These are phyloP conservation scores for Dryas integrifolia DNA, from an alignment of 331 rosid genomes.

Conservation along the genomic window DNA sequence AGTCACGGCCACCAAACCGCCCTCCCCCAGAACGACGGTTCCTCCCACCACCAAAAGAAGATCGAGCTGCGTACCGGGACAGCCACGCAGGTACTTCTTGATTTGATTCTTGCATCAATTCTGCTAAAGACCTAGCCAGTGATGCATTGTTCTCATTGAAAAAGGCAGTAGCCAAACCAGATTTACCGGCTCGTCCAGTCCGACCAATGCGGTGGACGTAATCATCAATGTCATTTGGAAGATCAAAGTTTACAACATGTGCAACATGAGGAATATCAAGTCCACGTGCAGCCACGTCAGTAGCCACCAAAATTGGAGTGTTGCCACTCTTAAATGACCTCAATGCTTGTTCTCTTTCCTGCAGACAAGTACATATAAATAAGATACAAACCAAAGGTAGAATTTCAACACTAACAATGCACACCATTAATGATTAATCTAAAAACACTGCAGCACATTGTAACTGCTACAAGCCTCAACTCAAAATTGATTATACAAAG, in stretches of 20 bases:
- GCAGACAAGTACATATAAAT: conserved; percentile 28
- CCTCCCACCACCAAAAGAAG: conserved; percentile 63
- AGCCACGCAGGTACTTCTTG: conserved; percentile 92
- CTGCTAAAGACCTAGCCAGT: conserved; percentile 66
- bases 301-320: conserved; percentile 85
- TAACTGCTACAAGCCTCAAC: neutral
- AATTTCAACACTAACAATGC: neutral
- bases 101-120: conserved; percentile 80
- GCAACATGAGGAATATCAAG: conserved; percentile 88
- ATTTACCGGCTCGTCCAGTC: conserved; percentile 82
- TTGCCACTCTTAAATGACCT: conserved; percentile 81
- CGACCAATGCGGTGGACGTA: conserved; percentile 89
- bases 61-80: conserved; percentile 61
- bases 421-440: neutral
- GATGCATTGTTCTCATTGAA: conserved; percentile 74
- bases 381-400: neutral
- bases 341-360: conserved; percentile 81
- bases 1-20: conserved; percentile 84
- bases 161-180: conserved; percentile 83
- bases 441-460: neutral
- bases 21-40: conserved; percentile 85
- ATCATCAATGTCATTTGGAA: conserved; percentile 89
- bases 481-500: neutral
- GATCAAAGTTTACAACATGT: conserved; percentile 85
- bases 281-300: conserved; percentile 93